Evolutionary conservation across 2,329 filamentous ascomycete genomes (phyloP), one percentile per base, ranked within the genome.

Genomic region (Aureobasidium sp.): DNA sequence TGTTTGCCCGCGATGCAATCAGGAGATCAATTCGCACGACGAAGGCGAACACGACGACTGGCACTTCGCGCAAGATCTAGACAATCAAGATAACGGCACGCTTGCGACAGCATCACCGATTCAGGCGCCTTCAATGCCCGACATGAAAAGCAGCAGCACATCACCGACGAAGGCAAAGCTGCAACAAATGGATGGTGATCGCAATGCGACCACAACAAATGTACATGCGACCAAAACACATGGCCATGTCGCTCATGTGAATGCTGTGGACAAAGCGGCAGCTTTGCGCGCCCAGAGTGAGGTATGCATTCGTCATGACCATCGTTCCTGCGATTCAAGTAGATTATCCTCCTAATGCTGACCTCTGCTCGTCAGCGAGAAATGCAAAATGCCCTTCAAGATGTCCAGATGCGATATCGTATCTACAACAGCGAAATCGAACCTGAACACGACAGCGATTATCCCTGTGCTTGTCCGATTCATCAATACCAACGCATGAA

Each of bases 51-150:
- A 97, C 73, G 79, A 86, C 60, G 92, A 96, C 72, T 96, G 91
- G 88, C 92, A 96, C 76, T 86, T 95, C 74, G 92, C 92, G 53
- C 89, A 88, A 75, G 87, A 91, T 68, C 80, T 97, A 27, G 85
- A 90, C 66, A 82, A 84, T 9, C 17, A 17, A 17, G 20, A n/a
- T n/a, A 20, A 51, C 13, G 48, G 32, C 48, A 32, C 48, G 15
- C 8, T 15, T 6, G 15, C 48, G 20, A 23, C n/a, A 7, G 15
- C 29, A 12, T 12, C n/a, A 3, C n/a, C n/a, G 8, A 5, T 23
- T 17, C 26, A 29, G 10, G 15, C 29, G 20, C 48, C 48, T 10
- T 5, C 32, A 26, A 36, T 23, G 48, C 20, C 29, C 7, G 29
- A 50, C 47, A 50, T 17, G 44, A 29, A 47, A 29, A 26, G 15